These are phyloP conservation scores for Capronia epimyces DNA, from an alignment of 2,329 filamentous ascomycete genomes.

Conservation along the genomic window DNA sequence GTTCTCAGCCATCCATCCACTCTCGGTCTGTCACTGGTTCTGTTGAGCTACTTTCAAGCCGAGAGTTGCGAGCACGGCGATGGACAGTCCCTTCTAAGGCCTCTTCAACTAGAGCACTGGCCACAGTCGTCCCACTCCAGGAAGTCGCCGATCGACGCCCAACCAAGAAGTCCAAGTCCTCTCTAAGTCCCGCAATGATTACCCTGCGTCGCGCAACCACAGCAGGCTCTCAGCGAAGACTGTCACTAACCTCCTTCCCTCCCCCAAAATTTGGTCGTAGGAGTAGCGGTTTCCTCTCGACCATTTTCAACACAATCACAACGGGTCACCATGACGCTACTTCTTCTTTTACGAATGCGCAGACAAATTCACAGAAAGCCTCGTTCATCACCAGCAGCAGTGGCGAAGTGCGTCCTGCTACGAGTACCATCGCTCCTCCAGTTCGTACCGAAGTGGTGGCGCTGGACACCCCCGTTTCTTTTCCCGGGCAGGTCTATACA, in stretches of 20 bases:
- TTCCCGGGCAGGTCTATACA: slow-evolving; percentile 1
- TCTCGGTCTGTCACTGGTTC: slow-evolving; percentile 7
- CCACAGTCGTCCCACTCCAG: slow-evolving; percentile 16
- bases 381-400: slow-evolving; percentile 7
- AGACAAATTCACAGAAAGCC: neutral
- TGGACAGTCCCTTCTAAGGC: slow-evolving; percentile 27
- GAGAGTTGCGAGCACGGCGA: slow-evolving; percentile 9
- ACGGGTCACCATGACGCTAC: slow-evolving; percentile 4
- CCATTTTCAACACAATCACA: slow-evolving; percentile 21
- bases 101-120: slow-evolving; percentile 17
- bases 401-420: slow-evolving; percentile 12
- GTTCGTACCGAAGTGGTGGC: slow-evolving; percentile 21
- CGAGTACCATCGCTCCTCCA: slow-evolving; percentile 17
- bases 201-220: slow-evolving; percentile 27
- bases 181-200: slow-evolving; percentile 27
- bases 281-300: slow-evolving; percentile 19
- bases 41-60: slow-evolving; percentile 4
- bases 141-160: slow-evolving; percentile 5
- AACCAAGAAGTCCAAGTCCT: slow-evolving; percentile 1
- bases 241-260: slow-evolving; percentile 26
- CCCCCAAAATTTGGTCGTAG: slow-evolving; percentile 22
- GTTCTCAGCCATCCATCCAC: slow-evolving; percentile 12
- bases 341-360: neutral
- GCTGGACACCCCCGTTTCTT: slow-evolving; percentile 8
- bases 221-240: slow-evolving; percentile 6